Evolutionary conservation across 169 alveolate species (phyloP), one percentile per base, ranked within the genome.

Genomic region (Eimeria sp.): DNA sequence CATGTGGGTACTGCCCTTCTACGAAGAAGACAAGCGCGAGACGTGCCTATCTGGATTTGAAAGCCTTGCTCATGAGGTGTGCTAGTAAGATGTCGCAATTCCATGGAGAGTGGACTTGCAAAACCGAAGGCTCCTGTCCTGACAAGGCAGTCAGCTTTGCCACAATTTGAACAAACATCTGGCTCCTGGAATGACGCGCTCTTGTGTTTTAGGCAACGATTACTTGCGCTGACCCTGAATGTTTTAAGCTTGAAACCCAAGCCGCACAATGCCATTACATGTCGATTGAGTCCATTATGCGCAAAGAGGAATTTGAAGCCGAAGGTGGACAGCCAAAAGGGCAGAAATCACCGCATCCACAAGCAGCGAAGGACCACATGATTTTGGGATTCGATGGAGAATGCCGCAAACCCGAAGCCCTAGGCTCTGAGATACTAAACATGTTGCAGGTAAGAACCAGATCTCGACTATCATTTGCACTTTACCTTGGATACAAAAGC

Each of bases 21-120:
- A 76, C 49, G 82, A 92, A 27, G 95, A 92, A 13, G 27, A 25
- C 76, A 78, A 58, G 72, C 63, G 92, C 54, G 95, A 57, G 22
- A 80, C 92, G 57, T 92, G 95, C 73, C 92, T 92, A 27, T 92
- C 95, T 6, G 95, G 95, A 65, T 92, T 92, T 61, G 95, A 92
- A 63, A 61, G 73, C 86, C 95, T 92, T 40, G 43, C 92, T 18
- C 80, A 54, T 14, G 91, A 92, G 49, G 95, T 92, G 47, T 2
- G 70, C 5, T 16, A 4, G 30, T 25, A 47, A 25, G 47, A 47
- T 5, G 6, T 40, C 18, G 34, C 16, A 25, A 9, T 20, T 75
- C 18, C 34, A 7, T 22, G 10, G 9, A 40, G 25, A 6, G 10
- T 34, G 40, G 40, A 34, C 40, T 34, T 34, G 40, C 40, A 34